phyloP scores from a whole-genome alignment of 306 rosid genomes.

The Castanea mollissima region DNA sequence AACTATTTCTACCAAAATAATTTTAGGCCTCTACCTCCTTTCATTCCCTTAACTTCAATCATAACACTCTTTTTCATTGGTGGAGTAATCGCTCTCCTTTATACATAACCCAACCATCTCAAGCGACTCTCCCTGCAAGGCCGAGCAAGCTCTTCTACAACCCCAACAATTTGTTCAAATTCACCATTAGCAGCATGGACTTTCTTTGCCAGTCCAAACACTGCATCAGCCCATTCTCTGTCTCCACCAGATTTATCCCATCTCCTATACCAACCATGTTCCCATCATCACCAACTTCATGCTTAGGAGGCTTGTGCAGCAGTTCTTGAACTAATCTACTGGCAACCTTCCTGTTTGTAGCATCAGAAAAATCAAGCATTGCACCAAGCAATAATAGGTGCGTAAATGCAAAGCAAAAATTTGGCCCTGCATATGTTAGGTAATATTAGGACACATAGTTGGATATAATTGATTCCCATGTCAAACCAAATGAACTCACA shows the following conservation, averaged over 20 bases:
- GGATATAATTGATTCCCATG: slow-evolving; percentile 2
- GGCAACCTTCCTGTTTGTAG: slow-evolving; percentile 73
- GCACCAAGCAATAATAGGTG: slow-evolving; percentile 88
- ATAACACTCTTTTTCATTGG: too few relatives aligned
- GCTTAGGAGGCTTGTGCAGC: slow-evolving; percentile 75
- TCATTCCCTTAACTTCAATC: too few relatives aligned
- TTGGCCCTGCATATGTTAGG: slow-evolving; percentile 50
- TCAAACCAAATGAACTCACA: slow-evolving; percentile 21
- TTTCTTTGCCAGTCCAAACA: slow-evolving; percentile 65
- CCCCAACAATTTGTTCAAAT: slow-evolving; percentile 71
- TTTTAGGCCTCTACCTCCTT: too few relatives aligned
- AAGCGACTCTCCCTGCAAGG: slow-evolving; percentile 60
- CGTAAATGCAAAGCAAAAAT: slow-evolving; percentile 69
- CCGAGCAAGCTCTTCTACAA: slow-evolving; percentile 68
- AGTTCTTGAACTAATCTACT: slow-evolving; percentile 76
- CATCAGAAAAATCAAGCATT: slow-evolving; percentile 87
- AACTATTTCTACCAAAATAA: too few relatives aligned
- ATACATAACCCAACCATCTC: too few relatives aligned
- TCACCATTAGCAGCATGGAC: slow-evolving; percentile 85
- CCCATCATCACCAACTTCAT: slow-evolving; percentile 77
- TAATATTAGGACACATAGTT: slow-evolving; percentile 11
- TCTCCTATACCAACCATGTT: slow-evolving; percentile 82
- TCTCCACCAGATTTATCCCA: slow-evolving; percentile 92
- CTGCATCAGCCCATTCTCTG: slow-evolving; percentile 85
- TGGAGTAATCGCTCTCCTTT: too few relatives aligned